Base-by-base conservation (phyloP, 352 stramenopile genomes). In the Peronospora belbahrii region DNA sequence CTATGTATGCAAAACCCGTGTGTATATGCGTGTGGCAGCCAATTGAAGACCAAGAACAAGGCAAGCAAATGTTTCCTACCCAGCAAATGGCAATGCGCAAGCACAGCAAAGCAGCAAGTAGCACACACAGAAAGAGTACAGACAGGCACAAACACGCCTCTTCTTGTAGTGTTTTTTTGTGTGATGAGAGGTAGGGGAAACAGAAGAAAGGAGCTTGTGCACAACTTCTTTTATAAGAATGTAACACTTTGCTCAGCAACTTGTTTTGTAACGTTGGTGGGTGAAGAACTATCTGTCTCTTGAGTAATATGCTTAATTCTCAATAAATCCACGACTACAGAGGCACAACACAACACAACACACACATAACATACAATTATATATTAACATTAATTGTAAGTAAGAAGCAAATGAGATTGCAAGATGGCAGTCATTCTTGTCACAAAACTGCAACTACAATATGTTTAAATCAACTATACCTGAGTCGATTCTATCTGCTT, bases 261-360 rank as follows among this genome's bases (percentile, higher is more conserved):
- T 69, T 69, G 56, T 66, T 70, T 58, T 66, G 52, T 49, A 32
- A 18, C n/a, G 11, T 46, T 25, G 18, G 30, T 52, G 54, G 30
- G 42, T 46, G 42, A 52, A n/a, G 33, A 59, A 58, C 39, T 57
- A 52, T 33, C 46, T 56, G 28, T 31, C 39, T 62, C 42, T n/a
- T 43, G 38, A 35, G 28, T 30, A 65, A 65, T 41, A 58, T 24
- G 35, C 15, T 57, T 45, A 61, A 47, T 41, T 44, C 41, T 36
- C 53, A 17, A 59, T 11, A 18, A 56, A 42, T 61, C 43, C 48
- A 61, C 48, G 59, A 62, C 47, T 60, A 38, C 11, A 48, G 9
- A 52, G 22, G 20, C 17, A 40, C 33, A 55, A 2, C 31, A 48
- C 11, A 49, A 11, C 45, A 32, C 5, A 48, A 3, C 0, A 36